phyloP scores from a whole-genome alignment of 2,329 filamentous ascomycete species.

The Fusarium udum region DNA sequence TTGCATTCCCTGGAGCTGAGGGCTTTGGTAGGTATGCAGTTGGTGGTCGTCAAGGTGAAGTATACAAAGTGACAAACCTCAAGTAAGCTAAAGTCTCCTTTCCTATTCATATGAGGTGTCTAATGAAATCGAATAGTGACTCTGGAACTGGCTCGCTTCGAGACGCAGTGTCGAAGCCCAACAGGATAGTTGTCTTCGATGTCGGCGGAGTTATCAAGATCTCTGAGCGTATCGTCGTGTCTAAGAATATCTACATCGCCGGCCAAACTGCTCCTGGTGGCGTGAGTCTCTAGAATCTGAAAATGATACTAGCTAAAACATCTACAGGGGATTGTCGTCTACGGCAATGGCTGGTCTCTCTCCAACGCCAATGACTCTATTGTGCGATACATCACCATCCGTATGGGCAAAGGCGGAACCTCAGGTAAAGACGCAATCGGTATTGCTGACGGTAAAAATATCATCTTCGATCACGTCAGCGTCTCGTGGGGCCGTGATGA shows the following conservation, averaged over 20 bases:
- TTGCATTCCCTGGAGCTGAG: constrained; percentile 52
- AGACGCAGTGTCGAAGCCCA: constrained; percentile 52
- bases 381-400: constrained; percentile 64
- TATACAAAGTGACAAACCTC: constrained; percentile 51
- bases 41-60: constrained; percentile 49
- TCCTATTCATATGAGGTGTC: not conserved
- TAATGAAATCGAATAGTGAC: constrained; percentile 34
- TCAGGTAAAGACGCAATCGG: constrained; percentile 63
- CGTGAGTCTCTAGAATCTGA: constrained; percentile 43
- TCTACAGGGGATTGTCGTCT: constrained; percentile 56
- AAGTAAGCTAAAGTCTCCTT: constrained; percentile 33
- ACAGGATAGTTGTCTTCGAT: constrained; percentile 58
- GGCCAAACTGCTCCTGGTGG: constrained; percentile 61
- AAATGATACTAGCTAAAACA: not conserved
- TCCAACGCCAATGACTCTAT: constrained; percentile 63
- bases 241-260: constrained; percentile 56
- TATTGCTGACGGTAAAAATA: constrained; percentile 61
- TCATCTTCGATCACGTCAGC: constrained; percentile 66
- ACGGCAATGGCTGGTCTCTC: constrained; percentile 64
- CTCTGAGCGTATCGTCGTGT: constrained; percentile 55
- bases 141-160: constrained; percentile 50
- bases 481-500: constrained; percentile 66
- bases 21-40: constrained; percentile 43
- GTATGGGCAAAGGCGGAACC: constrained; percentile 61
- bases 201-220: constrained; percentile 60